Evolutionary conservation across 192 early-diverging fungal species (phyloP).

Genomic region (Gryganskiella cystojenkinii): DNA sequence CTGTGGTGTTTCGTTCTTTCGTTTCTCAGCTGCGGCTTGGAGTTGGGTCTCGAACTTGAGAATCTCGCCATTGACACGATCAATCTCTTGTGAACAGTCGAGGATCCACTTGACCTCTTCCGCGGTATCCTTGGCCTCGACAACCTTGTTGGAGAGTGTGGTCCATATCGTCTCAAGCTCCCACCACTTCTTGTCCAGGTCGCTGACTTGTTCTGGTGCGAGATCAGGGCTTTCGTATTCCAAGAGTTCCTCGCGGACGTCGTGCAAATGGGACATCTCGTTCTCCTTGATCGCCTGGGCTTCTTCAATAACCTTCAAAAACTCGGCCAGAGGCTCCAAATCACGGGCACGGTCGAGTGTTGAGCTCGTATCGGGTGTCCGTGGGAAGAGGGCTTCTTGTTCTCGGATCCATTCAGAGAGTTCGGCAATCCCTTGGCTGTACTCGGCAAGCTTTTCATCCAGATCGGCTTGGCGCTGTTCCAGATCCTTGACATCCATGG

Average conservation of each 20-base stretch:
- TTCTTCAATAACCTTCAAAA: constrained; percentile 40
- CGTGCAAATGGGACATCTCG: constrained; percentile 45
- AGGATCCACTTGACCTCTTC: constrained; percentile 53
- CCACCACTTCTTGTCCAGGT: constrained; percentile 47
- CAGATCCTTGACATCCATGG: constrained; percentile 9
- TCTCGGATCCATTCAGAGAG: constrained; percentile 34
- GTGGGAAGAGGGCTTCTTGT: constrained; percentile 24
- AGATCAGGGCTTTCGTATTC: constrained; percentile 40
- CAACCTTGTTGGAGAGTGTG: constrained; percentile 35
- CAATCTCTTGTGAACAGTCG: constrained; percentile 48
- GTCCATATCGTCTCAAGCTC: constrained; percentile 50
- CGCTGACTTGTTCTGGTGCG: constrained; percentile 40
- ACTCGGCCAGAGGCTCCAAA: constrained; percentile 32
- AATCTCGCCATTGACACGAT: constrained; percentile 44
- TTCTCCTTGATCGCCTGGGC: constrained; percentile 42
- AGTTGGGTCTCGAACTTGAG: constrained; percentile 41
- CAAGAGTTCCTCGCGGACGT: constrained; percentile 45
- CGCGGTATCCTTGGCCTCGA: constrained; percentile 32
- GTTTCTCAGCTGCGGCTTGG: constrained; percentile 34
- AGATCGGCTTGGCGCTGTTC: constrained; percentile 32
- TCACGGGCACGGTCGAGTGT: constrained; percentile 33
- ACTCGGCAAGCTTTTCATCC: constrained; percentile 42
- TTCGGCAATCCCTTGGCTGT: constrained; percentile 34
- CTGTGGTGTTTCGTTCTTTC: constrained; percentile 32
- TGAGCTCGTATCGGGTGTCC: constrained; percentile 19